Base-by-base conservation (phyloP, 2,329 filamentous ascomycete species). In the Clonostachys rhizophaga region DNA sequence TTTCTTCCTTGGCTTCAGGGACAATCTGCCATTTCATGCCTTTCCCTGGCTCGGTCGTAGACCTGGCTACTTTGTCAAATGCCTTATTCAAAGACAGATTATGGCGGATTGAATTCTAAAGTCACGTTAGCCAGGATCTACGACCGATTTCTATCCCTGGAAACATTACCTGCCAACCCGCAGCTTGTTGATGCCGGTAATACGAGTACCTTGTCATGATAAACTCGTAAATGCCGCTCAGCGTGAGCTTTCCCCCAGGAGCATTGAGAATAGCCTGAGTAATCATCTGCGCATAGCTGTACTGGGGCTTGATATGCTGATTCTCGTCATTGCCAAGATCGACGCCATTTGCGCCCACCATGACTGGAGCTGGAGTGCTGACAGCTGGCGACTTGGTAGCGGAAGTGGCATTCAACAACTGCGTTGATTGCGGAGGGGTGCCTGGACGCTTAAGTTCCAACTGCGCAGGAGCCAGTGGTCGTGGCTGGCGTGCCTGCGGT, bases 1-100 rank as follows among this genome's bases (percentile, higher is more conserved):
- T 95, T 46, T 96, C 92, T 16, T 96, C 89, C 43, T 87, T 84
- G 54, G 86, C 80, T 52, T 95, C 89, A 2, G 88, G 79, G 5
- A 89, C 84, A 59, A 99, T 91, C 66, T 92, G 89, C 94, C 94
- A 99, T 64, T 97, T 97, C 91, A 96, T 97, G 30, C 94, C 94
- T 65, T 99, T 99, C 12, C 94, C 94, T 18, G 94, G 94, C 63
- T 99, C 94, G 56, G 97, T 90, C 0, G 91, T 96, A 14, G 89
- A 86, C 42, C 94, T 85, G 4, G 94, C 88, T 9, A 96, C 87
- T 66, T 99, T 99, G 57, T 91, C 85, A 60, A 99, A 99, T 0
- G 87, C 84, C 63, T 96, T 96, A 66, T 95, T 97, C 40, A 99
- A 70, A 1, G 94, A 97, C 13, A 99, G 69, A 57, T 99, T 99